Conservation (phyloP, 371 early-diverging fungal genomes). For the Mucor sp. region DNA sequence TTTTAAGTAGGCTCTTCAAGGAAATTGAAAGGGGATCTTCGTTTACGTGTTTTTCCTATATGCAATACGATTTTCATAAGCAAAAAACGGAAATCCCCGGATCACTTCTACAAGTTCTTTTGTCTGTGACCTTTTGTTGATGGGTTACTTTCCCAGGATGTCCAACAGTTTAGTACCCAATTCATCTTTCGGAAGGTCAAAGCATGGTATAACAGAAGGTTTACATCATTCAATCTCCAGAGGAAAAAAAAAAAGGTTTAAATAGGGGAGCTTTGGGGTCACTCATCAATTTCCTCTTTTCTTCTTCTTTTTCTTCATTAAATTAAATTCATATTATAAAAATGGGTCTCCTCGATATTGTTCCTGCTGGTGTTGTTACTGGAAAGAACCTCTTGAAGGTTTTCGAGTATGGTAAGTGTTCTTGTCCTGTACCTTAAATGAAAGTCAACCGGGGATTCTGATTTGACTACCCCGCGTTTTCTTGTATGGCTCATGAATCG, state of each 20-base stretch:
- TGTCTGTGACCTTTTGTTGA: constrained; percentile 5
- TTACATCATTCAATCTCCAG: background rate
- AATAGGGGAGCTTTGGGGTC: background rate
- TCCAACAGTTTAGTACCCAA: background rate
- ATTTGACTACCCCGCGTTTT: background rate
- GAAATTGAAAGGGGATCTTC: background rate
- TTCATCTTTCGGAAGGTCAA: background rate
- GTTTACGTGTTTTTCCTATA: constrained; percentile 13
- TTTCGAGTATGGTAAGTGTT: constrained; percentile 64
- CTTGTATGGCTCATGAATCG: background rate
- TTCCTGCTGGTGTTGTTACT: constrained; percentile 89
- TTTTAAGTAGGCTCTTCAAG: background rate
- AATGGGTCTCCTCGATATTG: constrained; percentile 80
- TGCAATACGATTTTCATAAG: constrained; percentile 13
- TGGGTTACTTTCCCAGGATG: constrained; percentile 15
- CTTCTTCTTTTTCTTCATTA: constrained; percentile 5
- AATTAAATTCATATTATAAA: constrained; percentile 12
- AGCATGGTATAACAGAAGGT: background rate
- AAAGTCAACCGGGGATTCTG: background rate
- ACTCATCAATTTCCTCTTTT: constrained; percentile 1
- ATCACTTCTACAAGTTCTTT: background rate
- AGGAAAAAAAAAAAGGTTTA: background rate
- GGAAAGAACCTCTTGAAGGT: constrained; percentile 88
- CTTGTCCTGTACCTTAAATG: background rate
- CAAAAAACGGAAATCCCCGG: constrained; percentile 16